phyloP scores from a whole-genome alignment of 2,329 filamentous ascomycete genomes.

The Aspergillus brasiliensis region DNA sequence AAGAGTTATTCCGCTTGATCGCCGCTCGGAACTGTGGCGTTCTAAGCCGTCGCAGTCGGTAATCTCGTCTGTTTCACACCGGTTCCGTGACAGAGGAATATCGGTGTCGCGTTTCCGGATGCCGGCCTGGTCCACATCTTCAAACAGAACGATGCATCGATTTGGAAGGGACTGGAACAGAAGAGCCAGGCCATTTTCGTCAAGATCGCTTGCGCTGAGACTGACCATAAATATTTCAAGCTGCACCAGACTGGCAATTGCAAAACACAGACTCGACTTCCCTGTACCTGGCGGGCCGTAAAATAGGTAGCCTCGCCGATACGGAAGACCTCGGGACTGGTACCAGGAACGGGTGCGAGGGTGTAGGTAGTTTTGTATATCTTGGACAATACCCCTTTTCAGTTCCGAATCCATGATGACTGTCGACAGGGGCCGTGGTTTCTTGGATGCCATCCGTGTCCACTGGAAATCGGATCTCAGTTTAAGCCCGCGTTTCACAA shows the following conservation, averaged over 20 bases:
- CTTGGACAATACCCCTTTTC: slow-evolving; percentile 66
- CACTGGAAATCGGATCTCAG: slow-evolving; percentile 40
- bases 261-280: slow-evolving; percentile 17
- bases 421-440: slow-evolving; percentile 67
- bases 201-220: slow-evolving; percentile 59
- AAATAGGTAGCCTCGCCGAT: slow-evolving; percentile 67
- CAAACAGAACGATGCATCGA: slow-evolving; percentile 66
- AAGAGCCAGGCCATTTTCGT: slow-evolving; percentile 61
- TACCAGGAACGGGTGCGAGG: slow-evolving; percentile 70
- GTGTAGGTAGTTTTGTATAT: slow-evolving; percentile 78
- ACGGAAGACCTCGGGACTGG: slow-evolving; percentile 72
- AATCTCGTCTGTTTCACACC: background rate
- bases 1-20: background rate
- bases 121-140: slow-evolving; percentile 62
- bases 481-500: slow-evolving; percentile 46
- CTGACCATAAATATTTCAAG: slow-evolving; percentile 67
- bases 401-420: slow-evolving; percentile 71
- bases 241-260: slow-evolving; percentile 62
- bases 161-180: slow-evolving; percentile 65
- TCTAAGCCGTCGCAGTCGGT: background rate
- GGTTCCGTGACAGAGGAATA: background rate
- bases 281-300: slow-evolving; percentile 16
- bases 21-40: background rate
- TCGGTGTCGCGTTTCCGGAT: background rate
- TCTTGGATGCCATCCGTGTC: slow-evolving; percentile 51